A percentile compares a stretch with the other conserved stretches of the same genome.
Evolutionary conservation across 192 early-diverging fungal species (phyloP).

Genomic region (Obelidium mucronatum): DNA sequence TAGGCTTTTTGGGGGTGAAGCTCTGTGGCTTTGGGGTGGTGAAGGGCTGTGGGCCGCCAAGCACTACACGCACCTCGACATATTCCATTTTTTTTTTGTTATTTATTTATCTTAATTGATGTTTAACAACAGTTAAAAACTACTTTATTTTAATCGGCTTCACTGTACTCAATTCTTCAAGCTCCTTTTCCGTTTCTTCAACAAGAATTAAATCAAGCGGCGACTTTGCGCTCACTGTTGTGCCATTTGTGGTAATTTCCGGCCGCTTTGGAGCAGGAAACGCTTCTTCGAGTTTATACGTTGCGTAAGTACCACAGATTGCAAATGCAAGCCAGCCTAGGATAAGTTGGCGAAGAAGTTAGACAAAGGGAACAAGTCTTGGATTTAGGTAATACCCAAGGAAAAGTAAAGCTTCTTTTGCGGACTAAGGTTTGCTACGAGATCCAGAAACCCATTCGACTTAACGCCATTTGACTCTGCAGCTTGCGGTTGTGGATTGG

Average conservation of each 20-base stretch:
- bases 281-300: constrained; percentile 17
- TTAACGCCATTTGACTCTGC: background rate
- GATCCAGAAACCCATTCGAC: constrained; percentile 9
- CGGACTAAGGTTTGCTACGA: background rate
- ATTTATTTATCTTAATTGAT: background rate
- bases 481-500: background rate
- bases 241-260: background rate
- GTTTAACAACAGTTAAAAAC: background rate
- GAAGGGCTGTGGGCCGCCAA: background rate
- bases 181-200: constrained; percentile 14
- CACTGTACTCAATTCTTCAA: background rate
- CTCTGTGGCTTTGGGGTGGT: background rate
- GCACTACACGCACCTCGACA: background rate
- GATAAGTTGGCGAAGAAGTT: background rate
- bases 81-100: constrained; percentile 13
- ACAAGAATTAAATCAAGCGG: constrained; percentile 16
- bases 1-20: background rate
- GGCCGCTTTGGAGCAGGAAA: constrained; percentile 20
- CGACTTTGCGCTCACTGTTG: background rate
- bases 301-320: background rate
- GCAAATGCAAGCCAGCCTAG: constrained; percentile 15
- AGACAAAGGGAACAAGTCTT: background rate
- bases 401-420: constrained; percentile 29
- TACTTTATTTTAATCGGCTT: background rate
- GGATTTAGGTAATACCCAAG: background rate